A percentile compares a stretch with the other conserved stretches of the same genome.
Evolutionary conservation across 352 stramenopile species (phyloP).

Genomic region (Globisporangium yorkense): DNA sequence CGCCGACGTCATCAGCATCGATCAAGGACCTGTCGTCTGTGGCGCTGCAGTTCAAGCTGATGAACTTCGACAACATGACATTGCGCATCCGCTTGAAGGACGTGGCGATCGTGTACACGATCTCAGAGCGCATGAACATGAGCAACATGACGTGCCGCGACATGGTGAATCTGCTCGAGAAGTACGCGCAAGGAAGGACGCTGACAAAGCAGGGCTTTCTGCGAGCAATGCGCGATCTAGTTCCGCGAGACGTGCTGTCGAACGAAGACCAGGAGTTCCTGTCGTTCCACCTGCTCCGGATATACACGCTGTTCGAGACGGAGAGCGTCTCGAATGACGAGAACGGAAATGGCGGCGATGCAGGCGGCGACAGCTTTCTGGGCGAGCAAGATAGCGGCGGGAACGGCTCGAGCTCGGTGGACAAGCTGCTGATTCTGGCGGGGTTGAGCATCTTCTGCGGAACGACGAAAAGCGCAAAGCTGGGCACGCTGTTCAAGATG

Average conservation of each 20-base stretch:
- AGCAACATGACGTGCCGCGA: constrained; percentile 57
- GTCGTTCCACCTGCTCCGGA: constrained; percentile 78
- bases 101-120: constrained; percentile 83
- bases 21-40: constrained; percentile 62
- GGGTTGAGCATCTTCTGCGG: constrained; percentile 93
- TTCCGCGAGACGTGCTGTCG: constrained; percentile 58
- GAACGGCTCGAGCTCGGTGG: constrained; percentile 49
- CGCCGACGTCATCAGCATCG: constrained; percentile 31
- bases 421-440: constrained; percentile 59
- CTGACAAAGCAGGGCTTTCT: constrained; percentile 75
- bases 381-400: constrained; percentile 19
- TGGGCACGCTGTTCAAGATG: constrained; percentile 84
- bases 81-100: constrained; percentile 82
- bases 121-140: constrained; percentile 82
- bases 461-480: constrained; percentile 94
- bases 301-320: constrained; percentile 81
- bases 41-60: constrained; percentile 85
- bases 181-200: constrained; percentile 53
- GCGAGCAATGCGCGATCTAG: constrained; percentile 68
- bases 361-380: constrained; percentile 17
- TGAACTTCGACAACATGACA: constrained; percentile 73
- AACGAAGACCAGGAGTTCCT: constrained; percentile 87
- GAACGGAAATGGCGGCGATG: constrained; percentile 10
- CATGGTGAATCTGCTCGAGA: constrained; percentile 65
- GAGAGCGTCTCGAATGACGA: constrained; percentile 47